Evolutionary conservation across 495 filamentous ascomycete species (phyloP).

Genomic region (Penicillium egyptiacum): DNA sequence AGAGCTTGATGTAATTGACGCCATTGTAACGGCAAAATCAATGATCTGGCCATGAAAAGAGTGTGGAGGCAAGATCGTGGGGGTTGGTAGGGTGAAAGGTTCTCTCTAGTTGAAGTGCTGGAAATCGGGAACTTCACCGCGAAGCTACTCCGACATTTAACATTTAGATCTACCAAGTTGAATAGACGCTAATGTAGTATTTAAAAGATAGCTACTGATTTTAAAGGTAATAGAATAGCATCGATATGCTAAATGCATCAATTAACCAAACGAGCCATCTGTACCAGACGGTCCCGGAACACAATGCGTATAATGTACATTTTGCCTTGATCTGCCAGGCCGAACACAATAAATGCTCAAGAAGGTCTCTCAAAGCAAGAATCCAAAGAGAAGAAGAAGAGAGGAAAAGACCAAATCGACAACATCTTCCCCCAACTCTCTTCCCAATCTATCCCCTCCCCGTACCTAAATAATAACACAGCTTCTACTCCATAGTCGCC

Average conservation of each 20-base stretch:
- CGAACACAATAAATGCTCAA: slow-evolving; percentile 31
- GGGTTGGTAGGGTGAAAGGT: background rate
- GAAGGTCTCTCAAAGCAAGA: slow-evolving; percentile 28
- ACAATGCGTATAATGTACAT: slow-evolving; percentile 51
- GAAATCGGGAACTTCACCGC: slow-evolving; percentile 15
- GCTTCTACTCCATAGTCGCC: slow-evolving; percentile 79
- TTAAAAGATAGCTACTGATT: background rate
- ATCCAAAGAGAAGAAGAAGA: slow-evolving; percentile 10
- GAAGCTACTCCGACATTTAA: background rate
- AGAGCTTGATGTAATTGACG: slow-evolving; percentile 14
- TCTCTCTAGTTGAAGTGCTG: slow-evolving; percentile 12
- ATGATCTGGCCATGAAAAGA: slow-evolving; percentile 16
- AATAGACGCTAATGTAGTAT: background rate
- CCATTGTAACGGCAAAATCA: slow-evolving; percentile 16
- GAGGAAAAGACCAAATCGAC: slow-evolving; percentile 1
- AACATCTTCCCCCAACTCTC: slow-evolving; percentile 23
- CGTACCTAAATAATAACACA: slow-evolving; percentile 11
- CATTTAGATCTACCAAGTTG: slow-evolving; percentile 1
- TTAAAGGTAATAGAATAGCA: background rate
- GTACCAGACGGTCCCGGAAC: slow-evolving; percentile 38
- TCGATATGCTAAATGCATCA: slow-evolving; percentile 32
- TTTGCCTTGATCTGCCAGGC: slow-evolving; percentile 33
- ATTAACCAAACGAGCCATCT: slow-evolving; percentile 34
- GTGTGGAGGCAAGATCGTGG: background rate
- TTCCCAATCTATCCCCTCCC: slow-evolving; percentile 14